phyloP scores from a whole-genome alignment of 106 monocot genomes.

The Dendrobium chrysotoxum region DNA sequence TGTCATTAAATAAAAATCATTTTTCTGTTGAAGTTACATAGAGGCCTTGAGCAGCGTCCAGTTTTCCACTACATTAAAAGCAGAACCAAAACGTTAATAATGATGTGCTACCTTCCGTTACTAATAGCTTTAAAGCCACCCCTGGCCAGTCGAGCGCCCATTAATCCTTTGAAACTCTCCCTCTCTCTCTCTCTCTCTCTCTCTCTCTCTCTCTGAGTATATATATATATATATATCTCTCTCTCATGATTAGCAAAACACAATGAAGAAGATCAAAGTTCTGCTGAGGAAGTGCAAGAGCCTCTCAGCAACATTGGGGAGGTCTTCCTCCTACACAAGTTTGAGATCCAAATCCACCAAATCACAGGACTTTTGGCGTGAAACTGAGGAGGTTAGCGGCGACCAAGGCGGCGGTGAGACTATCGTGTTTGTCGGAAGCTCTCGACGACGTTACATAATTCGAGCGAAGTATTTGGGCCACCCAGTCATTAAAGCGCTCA shows the following conservation, averaged over 20 bases:
- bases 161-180: background rate
- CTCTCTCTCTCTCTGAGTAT: constrained; percentile 3
- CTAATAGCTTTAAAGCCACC: background rate
- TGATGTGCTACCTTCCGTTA: background rate
- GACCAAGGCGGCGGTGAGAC: constrained; percentile 18
- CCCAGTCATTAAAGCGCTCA: constrained; percentile 56
- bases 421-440: constrained; percentile 78
- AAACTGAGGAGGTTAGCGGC: background rate
- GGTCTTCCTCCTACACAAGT: constrained; percentile 41
- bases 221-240: background rate
- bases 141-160: background rate
- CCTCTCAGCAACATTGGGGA: constrained; percentile 39
- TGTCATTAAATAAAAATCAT: too few species aligned
- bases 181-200: constrained; percentile 11
- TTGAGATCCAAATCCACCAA: constrained; percentile 41
- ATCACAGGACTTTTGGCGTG: constrained; percentile 9
- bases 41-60: too few species aligned
- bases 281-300: constrained; percentile 81
- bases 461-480: constrained; percentile 54
- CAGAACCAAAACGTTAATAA: background rate
- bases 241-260: background rate
- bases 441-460: constrained; percentile 58
- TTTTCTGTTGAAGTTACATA: too few species aligned
- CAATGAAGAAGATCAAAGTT: constrained; percentile 56
- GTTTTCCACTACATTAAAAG: too few species aligned